These are phyloP conservation scores for Sporothrix luriei DNA, from an alignment of 2,329 filamentous ascomycete genomes.

Conservation along the genomic window DNA sequence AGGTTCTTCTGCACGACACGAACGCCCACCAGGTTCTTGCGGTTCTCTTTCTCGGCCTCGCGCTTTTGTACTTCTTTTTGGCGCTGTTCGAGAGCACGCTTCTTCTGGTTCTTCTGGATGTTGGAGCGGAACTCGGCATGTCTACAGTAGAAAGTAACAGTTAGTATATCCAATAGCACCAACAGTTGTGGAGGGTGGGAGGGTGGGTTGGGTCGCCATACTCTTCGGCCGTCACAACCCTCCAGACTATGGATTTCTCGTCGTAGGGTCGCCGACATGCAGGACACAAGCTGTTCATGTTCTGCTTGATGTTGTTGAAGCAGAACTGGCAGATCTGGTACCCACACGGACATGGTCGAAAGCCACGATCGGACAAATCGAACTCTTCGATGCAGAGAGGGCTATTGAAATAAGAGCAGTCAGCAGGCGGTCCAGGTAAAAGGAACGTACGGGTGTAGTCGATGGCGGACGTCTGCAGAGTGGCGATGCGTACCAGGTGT, in stretches of 20 bases:
- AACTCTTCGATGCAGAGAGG: constrained; percentile 99
- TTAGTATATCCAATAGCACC: not conserved
- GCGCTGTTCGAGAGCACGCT: constrained; percentile 75
- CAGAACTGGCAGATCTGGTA: constrained; percentile 99
- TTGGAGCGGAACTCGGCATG: constrained; percentile 75
- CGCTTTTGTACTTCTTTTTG: constrained; percentile 96
- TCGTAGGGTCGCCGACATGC: constrained; percentile 94
- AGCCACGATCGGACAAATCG: constrained; percentile 95
- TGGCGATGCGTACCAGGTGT: constrained; percentile 59
- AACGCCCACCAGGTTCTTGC: constrained; percentile 93
- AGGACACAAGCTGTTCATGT: constrained; percentile 96
- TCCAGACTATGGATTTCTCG: constrained; percentile 96
- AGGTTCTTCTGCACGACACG: constrained; percentile 98
- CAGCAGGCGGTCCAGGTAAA: constrained; percentile 7
- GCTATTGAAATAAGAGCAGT: constrained; percentile 53
- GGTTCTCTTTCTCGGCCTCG: constrained; percentile 91
- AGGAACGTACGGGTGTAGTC: not conserved
- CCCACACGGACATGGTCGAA: constrained; percentile 93
- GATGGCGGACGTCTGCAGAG: constrained; percentile 3
- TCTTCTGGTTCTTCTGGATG: constrained; percentile 89
- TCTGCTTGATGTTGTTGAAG: constrained; percentile 98
- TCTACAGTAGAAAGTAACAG: constrained; percentile 46
- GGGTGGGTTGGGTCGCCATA: constrained; percentile 46
- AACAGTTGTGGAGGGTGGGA: not conserved
- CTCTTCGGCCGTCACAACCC: constrained; percentile 93